phyloP scores from a whole-genome alignment of 2,329 filamentous ascomycete species.

The Chaetomium globosum region DNA sequence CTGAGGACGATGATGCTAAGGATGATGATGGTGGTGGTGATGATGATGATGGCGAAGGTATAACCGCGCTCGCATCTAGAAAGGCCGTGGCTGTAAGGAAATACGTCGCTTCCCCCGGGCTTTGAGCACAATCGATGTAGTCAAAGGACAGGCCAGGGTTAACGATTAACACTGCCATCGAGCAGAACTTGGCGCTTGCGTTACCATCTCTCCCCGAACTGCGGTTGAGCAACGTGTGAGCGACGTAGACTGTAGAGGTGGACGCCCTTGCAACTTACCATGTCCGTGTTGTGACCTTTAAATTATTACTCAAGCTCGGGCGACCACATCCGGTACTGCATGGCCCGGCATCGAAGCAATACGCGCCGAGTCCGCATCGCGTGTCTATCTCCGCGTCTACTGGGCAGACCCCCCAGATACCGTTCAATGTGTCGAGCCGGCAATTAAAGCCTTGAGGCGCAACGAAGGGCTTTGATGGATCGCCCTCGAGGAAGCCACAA shows the following conservation, averaged over 20 bases:
- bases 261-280: neutral
- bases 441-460: slow-evolving; percentile 44
- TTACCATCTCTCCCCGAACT: neutral
- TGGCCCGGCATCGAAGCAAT: slow-evolving; percentile 8
- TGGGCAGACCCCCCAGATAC: slow-evolving; percentile 48
- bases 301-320: neutral
- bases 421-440: slow-evolving; percentile 43
- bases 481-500: slow-evolving; percentile 35
- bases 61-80: too few species aligned
- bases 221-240: neutral
- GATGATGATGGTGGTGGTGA: too few species aligned
- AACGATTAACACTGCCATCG: too few species aligned
- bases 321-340: slow-evolving; percentile 7
- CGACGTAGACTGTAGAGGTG: too few species aligned
- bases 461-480: slow-evolving; percentile 38
- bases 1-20: too few species aligned
- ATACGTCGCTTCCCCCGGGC: too few species aligned
- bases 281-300: neutral
- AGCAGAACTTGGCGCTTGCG: too few species aligned
- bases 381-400: slow-evolving; percentile 42
- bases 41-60: too few species aligned
- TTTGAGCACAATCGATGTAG: too few species aligned
- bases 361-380: slow-evolving; percentile 45
- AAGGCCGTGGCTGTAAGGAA: too few species aligned
- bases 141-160: too few species aligned